Conservation (phyloP, 495 filamentous ascomycete species). For the Penicillium tannophilum region DNA sequence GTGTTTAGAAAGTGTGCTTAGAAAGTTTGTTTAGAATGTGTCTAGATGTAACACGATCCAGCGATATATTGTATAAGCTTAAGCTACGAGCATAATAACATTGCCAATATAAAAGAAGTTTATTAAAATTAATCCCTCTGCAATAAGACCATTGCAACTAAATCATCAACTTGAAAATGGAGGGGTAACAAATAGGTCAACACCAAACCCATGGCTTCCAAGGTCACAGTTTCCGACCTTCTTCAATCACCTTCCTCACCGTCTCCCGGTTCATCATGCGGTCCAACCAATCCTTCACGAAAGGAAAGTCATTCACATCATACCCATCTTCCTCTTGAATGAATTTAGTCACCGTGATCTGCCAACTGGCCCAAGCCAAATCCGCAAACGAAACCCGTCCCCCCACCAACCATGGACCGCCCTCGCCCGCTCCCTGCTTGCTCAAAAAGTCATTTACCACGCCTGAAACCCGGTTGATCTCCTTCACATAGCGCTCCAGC, state of each 20-base stretch:
- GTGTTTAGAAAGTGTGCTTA: no score
- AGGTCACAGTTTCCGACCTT: neutral
- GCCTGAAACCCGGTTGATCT: slow-evolving; percentile 5
- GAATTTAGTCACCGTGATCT: slow-evolving; percentile 5
- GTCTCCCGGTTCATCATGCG: slow-evolving; percentile 3
- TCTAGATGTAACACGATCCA: no score
- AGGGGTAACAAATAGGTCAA: no score
- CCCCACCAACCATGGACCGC: neutral
- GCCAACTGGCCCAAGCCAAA: slow-evolving; percentile 5
- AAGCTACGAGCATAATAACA: no score
- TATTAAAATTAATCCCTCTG: no score
- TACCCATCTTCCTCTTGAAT: slow-evolving; percentile 8
- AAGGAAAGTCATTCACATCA: slow-evolving; percentile 11
- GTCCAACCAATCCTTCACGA: slow-evolving; percentile 10
- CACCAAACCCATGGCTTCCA: no score
- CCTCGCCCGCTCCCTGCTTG: slow-evolving; percentile 1
- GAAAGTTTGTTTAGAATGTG: no score
- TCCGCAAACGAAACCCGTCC: neutral
- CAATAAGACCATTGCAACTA: no score
- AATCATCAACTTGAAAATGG: no score
- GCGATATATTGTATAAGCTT: no score
- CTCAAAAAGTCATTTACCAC: slow-evolving; percentile 6
- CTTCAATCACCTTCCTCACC: slow-evolving; percentile 5
- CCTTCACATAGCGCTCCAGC: slow-evolving; percentile 1
- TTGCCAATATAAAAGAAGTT: no score